A percentile compares a stretch with the other conserved stretches of the same genome.
Evolutionary conservation across 129 eudicot genomes (phyloP).

Genomic region (Helichrysum umbraculigerum): DNA sequence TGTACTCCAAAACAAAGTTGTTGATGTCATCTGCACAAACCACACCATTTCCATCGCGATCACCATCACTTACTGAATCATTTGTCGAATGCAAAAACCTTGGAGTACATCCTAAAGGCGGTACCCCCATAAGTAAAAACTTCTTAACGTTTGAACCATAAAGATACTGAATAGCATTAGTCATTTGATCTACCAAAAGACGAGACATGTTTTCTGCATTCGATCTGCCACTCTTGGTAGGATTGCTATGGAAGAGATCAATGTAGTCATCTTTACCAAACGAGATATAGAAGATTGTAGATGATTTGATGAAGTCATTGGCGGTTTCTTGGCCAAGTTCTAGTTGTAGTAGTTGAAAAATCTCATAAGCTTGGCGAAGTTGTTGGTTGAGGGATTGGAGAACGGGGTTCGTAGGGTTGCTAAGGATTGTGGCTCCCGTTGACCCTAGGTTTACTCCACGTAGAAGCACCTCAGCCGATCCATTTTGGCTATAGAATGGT

Average conservation of each 20-base stretch:
- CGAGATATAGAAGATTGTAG: constrained; percentile 68
- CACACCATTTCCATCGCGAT: background rate
- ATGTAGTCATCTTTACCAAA: constrained; percentile 79
- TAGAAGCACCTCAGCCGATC: constrained; percentile 44
- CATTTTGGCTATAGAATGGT: constrained; percentile 66
- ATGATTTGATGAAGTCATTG: constrained; percentile 40
- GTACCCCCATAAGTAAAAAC: constrained; percentile 55
- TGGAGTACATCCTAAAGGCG: constrained; percentile 79
- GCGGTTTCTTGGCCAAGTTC: constrained; percentile 57
- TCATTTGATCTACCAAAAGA: constrained; percentile 54
- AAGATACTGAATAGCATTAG: constrained; percentile 50
- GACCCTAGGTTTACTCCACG: constrained; percentile 65
- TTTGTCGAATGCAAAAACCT: constrained; percentile 26
- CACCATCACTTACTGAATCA: constrained; percentile 16
- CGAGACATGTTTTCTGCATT: constrained; percentile 20
- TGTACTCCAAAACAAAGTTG: constrained; percentile 47
- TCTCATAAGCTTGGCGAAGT: constrained; percentile 66
- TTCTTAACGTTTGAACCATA: constrained; percentile 57
- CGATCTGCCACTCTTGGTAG: constrained; percentile 11
- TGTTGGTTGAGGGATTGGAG: constrained; percentile 73
- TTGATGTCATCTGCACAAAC: constrained; percentile 55
- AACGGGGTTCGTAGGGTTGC: constrained; percentile 42
- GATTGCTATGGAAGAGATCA: constrained; percentile 37
- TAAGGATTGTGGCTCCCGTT: constrained; percentile 59
- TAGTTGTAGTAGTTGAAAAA: constrained; percentile 58